These are phyloP conservation scores for Penicillium sp. DNA, from an alignment of 2,329 filamentous ascomycete species.

Conservation along the genomic window DNA sequence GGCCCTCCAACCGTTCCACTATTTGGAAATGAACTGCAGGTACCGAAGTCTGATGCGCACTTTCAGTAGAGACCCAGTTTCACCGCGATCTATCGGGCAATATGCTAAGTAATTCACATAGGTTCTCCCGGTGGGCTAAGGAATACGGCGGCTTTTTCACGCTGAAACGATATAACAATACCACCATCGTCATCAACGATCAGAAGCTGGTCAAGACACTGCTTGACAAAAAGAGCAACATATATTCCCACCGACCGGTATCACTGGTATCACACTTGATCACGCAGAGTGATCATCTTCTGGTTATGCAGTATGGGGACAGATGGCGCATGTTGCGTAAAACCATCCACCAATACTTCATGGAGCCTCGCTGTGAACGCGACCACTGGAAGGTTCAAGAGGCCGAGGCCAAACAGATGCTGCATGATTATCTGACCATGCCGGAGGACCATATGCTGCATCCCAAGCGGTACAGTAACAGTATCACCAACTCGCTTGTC, in stretches of 20 bases:
- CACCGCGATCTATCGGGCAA: not conserved
- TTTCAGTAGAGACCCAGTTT: not conserved
- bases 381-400: conserved; percentile 31
- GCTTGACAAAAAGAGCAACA: not conserved
- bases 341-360: conserved; percentile 40
- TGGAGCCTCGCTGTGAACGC: conserved; percentile 27
- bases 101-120: not conserved
- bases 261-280: not conserved
- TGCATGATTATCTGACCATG: conserved; percentile 37
- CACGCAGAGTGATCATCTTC: not conserved
- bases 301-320: conserved; percentile 12
- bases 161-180: not conserved
- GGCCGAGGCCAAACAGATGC: conserved; percentile 44
- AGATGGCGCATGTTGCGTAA: conserved; percentile 43
- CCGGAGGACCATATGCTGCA: conserved; percentile 43
- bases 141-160: not conserved
- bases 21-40: not conserved
- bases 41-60: not conserved
- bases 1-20: not conserved
- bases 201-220: not conserved
- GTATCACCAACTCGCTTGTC: conserved; percentile 31
- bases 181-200: not conserved
- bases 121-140: not conserved
- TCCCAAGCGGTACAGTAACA: conserved; percentile 44
- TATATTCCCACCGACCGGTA: not conserved